Base-by-base conservation (phyloP, 495 filamentous ascomycete species). In the Cercophora sp. region DNA sequence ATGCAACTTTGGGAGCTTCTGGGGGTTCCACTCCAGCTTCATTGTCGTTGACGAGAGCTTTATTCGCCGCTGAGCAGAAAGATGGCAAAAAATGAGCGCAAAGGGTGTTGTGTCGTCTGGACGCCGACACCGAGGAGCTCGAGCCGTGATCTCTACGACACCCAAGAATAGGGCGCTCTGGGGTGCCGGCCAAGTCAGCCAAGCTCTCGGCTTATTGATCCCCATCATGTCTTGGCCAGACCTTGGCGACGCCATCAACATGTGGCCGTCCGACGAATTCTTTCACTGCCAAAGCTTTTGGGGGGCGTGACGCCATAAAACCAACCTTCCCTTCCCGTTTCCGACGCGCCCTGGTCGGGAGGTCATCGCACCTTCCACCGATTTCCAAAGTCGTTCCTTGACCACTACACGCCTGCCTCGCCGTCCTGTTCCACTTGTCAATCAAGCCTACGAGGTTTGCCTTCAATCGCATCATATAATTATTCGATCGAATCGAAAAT, bases 121-220 rank as follows among this genome's bases (percentile, higher is more conserved):
- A 11, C 5, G 24, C 24, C 22, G 41, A 8, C 18, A 8, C 5
- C 8, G 41, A 20, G 16, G 44, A 47, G 44, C 26, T 34, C 27
- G 27, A 47, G 44, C 44, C 44, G 26, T 29, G 44, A 47, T 47
- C 31, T 20, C 50, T 44, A 26, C 29, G 31, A 22, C 31, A 36
- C 19, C 18, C 25, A 20, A 42, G 22, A 19, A 15, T 13, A 25
- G 49, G 22, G 39, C 36, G 25, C 43, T 36, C 40, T 39, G n/a
- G 3, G 40, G 40, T 43, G 40, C 40, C 20, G 22, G 25, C 40
- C 40, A 16, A 43, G 20, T 39, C n/a, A 51, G 48, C 52, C 51
- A 43, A 59, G 57, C 48, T 56, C 48, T n/a, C n/a, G 48, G 59
- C 59, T 55, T 58, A 58, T 61, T 58, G 52, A 51, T 36, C 22